A percentile compares a stretch with the other conserved stretches of the same genome.
Conservation (phyloP, 176 grass and related monocot genomes). For the Oropetium thomaeum region DNA sequence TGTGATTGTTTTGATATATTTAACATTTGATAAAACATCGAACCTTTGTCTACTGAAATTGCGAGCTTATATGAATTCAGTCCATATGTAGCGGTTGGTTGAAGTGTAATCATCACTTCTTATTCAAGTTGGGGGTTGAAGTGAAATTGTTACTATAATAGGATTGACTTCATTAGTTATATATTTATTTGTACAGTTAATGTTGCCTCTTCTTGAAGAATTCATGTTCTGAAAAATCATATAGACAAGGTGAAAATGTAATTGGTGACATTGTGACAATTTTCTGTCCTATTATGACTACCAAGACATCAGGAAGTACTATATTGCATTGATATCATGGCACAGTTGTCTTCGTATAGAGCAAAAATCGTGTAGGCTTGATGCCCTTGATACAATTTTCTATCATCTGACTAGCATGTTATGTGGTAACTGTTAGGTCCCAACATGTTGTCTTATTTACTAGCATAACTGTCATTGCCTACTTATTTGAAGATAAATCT, state of each 20-base stretch:
- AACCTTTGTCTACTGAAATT: neutral
- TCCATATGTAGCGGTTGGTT: neutral
- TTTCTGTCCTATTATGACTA: constrained; percentile 14
- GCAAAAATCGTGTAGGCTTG: neutral
- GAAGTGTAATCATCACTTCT: constrained; percentile 3
- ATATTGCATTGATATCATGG: neutral
- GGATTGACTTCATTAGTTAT: neutral
- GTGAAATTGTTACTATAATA: neutral
- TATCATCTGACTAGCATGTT: neutral
- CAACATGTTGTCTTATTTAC: neutral
- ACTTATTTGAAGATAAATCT: neutral
- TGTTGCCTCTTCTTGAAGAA: neutral
- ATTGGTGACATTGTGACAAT: neutral
- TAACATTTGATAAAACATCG: neutral
- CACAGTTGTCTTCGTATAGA: neutral
- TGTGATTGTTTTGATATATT: too few relatives aligned
- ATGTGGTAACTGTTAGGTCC: neutral
- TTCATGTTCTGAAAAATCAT: neutral
- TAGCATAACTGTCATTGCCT: neutral
- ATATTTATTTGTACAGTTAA: neutral
- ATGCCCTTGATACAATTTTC: neutral
- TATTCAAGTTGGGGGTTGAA: neutral
- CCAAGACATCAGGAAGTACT: neutral
- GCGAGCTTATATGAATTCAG: neutral
- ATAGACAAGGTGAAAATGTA: neutral